Conservation (phyloP, 129 eudicot species). For the carrot (Daucus carota) region DH1_v3.0 NC_030384.2:32159001-32159500, state of each 20-base stretch:
- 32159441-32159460: not conserved
- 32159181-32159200: not conserved
- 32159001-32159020: too few species aligned
- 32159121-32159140: too few species aligned
- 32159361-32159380: slow-evolving; percentile 84
- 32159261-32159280: slow-evolving; percentile 1
- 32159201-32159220: not conserved
- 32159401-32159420: slow-evolving; percentile 73
- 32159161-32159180: not conserved
- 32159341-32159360: slow-evolving; percentile 94
- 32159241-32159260: slow-evolving; percentile 6
- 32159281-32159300: slow-evolving; percentile 14
- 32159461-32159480: too few species aligned
- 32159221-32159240: not conserved
- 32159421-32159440: slow-evolving; percentile 24
- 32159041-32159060: too few species aligned
- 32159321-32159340: slow-evolving; percentile 73
- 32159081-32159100: too few species aligned
- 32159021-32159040: too few species aligned
- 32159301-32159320: slow-evolving; percentile 12
- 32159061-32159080: too few species aligned
- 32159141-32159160: not conserved
- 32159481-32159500: not conserved
- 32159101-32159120: too few species aligned
- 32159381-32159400: slow-evolving; percentile 81